Evolutionary conservation across 1,139 yeast genomes (phyloP).

Genomic region (Sugiyamaella sp.): DNA sequence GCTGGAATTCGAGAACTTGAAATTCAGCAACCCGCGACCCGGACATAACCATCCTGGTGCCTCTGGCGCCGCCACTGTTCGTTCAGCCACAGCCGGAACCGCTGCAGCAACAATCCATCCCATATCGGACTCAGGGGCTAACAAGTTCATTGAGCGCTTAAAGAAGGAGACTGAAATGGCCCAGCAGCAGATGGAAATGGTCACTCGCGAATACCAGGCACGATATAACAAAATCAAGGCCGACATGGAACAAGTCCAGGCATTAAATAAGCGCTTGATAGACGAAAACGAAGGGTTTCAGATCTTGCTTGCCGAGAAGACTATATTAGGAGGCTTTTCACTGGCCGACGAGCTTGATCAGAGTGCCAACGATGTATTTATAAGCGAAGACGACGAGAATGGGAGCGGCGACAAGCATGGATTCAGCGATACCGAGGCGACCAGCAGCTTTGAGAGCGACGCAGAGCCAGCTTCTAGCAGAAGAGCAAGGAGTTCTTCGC

Average conservation of each 20-base stretch:
- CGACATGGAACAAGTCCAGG: slow-evolving; percentile 37
- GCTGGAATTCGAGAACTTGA: slow-evolving; percentile 11
- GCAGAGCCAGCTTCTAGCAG: neutral
- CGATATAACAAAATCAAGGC: slow-evolving; percentile 37
- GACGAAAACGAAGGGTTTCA: slow-evolving; percentile 45
- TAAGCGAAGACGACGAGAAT: slow-evolving; percentile 9
- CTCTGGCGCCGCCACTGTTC: neutral
- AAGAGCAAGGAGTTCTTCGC: neutral
- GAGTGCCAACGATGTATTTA: neutral
- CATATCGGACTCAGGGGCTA: slow-evolving; percentile 10
- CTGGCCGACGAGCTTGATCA: slow-evolving; percentile 33
- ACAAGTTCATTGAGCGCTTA: slow-evolving; percentile 27
- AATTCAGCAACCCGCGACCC: too few species aligned
- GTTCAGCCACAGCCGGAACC: neutral
- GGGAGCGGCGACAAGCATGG: slow-evolving; percentile 9
- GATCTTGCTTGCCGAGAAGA: slow-evolving; percentile 41
- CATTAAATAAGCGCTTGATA: slow-evolving; percentile 37
- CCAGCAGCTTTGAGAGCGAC: neutral
- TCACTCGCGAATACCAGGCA: slow-evolving; percentile 38
- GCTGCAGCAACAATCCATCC: slow-evolving; percentile 3
- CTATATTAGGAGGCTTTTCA: slow-evolving; percentile 37
- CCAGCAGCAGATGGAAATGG: slow-evolving; percentile 39
- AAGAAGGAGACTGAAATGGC: slow-evolving; percentile 34
- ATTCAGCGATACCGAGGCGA: neutral
- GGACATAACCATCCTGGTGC: too few species aligned